Evolutionary conservation across 2,329 filamentous ascomycete genomes (phyloP).

Genomic region (Clonostachys solani): DNA sequence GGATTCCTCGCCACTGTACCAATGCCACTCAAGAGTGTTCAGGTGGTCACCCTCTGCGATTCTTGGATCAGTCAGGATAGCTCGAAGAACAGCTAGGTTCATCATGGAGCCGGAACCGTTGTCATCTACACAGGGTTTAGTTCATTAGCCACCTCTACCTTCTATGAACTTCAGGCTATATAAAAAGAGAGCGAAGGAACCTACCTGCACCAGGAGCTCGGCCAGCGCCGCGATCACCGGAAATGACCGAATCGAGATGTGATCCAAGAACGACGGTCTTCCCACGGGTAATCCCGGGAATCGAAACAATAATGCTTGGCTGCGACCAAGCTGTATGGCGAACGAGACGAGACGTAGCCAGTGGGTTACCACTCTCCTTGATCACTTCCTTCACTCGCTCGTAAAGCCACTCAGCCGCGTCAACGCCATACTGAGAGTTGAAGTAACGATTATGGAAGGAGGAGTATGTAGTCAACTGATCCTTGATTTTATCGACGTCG

Average conservation of each 20-base stretch:
- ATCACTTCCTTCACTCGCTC: constrained; percentile 26
- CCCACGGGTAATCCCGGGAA: constrained; percentile 33
- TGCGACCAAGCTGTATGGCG: constrained; percentile 37
- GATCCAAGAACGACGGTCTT: constrained; percentile 29
- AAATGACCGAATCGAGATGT: constrained; percentile 39
- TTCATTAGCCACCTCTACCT: too few species aligned
- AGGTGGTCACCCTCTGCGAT: constrained; percentile 29
- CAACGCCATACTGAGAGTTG: constrained; percentile 31
- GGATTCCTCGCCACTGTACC: constrained; percentile 43
- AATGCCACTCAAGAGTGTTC: constrained; percentile 49
- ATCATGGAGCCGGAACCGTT: constrained; percentile 41
- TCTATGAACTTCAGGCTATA: too few species aligned
- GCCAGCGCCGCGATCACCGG: constrained; percentile 26
- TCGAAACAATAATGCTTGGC: constrained; percentile 38
- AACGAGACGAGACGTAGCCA: constrained; percentile 33
- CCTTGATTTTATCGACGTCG: constrained; percentile 18
- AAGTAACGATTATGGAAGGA: constrained; percentile 40
- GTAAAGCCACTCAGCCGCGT: constrained; percentile 36
- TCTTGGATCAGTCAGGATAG: constrained; percentile 21
- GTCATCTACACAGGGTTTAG: constrained; percentile 22
- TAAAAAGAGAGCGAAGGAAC: too few species aligned
- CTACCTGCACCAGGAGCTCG: constrained; percentile 33
- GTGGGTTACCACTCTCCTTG: constrained; percentile 26
- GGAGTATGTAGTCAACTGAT: constrained; percentile 18
- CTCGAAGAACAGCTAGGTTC: constrained; percentile 39